Base-by-base conservation (phyloP, 768 basidiomycete species). In the Psilocybe sp. region DNA sequence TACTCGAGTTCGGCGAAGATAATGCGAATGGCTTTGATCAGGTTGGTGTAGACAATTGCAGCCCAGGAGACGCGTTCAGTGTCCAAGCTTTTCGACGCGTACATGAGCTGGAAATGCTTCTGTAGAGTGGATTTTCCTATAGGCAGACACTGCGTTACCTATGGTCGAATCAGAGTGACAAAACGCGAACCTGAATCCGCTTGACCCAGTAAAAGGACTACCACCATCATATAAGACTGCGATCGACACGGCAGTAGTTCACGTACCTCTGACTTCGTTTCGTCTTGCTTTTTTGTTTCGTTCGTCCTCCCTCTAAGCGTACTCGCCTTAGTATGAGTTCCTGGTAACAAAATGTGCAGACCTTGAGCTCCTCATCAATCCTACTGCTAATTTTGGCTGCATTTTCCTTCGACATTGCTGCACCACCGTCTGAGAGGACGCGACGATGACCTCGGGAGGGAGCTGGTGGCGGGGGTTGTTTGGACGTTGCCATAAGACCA, bases 71-170 rank as follows among this genome's bases (percentile, higher is more conserved):
- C 78, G 18, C 86, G 82, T 68, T 87, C 85, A 44, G 74, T 69
- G 39, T 91, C 86, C 33, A 92, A 78, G 0, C 83, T 71, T 50
- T 79, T 75, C 2, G 86, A 82, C 7, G 88, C 83, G 59, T 90
- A 89, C 67, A 83, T 85, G 1, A 91, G 74, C 60, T 92, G 88
- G 60, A 92, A 89, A 64, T 92, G 89, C 60, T 91, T 91, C 60
- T 86, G 87, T 11, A 92, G 74, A 2, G 90, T 92, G 2, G 88
- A 89, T 67, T 92, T 92, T 34, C 88, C 88, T 69, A 44, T 33
- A 11, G 18, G 3, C 12, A 32, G 19, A 16, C 16, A 33, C 3
- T 31, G 20, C 16, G 7, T 18, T 20, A 40, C 7, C 36, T n/a
- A 13, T 13, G 35, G 23, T 32, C 16, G 28, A 40, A 35, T 32